Evolutionary conservation across 371 early-diverging fungal species (phyloP).

Genomic region (Mortierella sp.): DNA sequence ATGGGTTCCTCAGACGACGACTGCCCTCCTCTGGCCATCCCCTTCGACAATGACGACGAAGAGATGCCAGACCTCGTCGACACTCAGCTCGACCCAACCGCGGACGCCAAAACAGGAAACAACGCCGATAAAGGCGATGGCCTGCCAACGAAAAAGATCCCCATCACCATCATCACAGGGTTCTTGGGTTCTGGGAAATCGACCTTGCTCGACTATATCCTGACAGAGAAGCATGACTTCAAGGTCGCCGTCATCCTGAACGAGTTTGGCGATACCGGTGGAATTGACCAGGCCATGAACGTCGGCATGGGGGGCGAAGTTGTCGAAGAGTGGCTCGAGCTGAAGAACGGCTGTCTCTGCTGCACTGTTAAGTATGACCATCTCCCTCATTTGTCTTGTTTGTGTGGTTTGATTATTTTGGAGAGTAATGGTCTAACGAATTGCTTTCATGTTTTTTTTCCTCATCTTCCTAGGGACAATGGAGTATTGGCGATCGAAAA

Average conservation of each 20-base stretch:
- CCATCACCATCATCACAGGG: constrained; percentile 64
- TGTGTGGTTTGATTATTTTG: neutral
- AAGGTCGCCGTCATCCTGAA: constrained; percentile 96
- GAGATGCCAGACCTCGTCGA: constrained; percentile 53
- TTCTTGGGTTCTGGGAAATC: constrained; percentile 96
- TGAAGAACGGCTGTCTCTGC: constrained; percentile 97
- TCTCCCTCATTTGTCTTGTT: neutral
- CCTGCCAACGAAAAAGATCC: constrained; percentile 41
- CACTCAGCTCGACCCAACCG: neutral
- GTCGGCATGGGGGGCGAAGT: constrained; percentile 84
- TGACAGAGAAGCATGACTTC: constrained; percentile 93
- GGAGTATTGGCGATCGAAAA: constrained; percentile 96
- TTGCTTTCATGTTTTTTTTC: constrained; percentile 7
- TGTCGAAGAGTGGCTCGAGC: constrained; percentile 97
- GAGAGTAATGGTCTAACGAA: neutral
- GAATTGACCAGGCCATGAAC: constrained; percentile 94
- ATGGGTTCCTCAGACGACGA: constrained; percentile 46
- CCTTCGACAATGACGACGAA: constrained; percentile 31
- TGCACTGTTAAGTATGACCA: constrained; percentile 90
- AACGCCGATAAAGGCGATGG: neutral
- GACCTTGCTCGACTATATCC: constrained; percentile 90
- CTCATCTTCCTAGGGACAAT: constrained; percentile 73
- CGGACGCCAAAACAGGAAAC: neutral
- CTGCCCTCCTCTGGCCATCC: constrained; percentile 32
- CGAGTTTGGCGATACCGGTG: constrained; percentile 89